A percentile compares a stretch with the other conserved stretches of the same genome.
Evolutionary conservation across 805 yeast genomes (phyloP).

Genomic region (Millerozyma miso): DNA sequence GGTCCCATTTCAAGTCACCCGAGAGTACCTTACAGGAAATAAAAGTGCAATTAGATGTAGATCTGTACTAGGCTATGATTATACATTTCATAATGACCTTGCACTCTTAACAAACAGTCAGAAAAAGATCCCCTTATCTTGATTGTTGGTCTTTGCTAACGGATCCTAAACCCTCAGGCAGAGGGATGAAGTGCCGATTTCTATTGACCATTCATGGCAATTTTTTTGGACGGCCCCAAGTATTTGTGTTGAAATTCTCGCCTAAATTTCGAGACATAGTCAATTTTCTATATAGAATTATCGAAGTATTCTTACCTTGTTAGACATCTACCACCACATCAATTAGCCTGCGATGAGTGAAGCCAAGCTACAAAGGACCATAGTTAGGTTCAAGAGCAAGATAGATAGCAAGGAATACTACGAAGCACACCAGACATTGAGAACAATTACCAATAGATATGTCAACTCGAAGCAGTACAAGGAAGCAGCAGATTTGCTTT

Average conservation of each 20-base stretch:
- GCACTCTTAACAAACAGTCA: no score
- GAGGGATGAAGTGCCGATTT: no score
- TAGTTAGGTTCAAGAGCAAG: slow-evolving; percentile 63
- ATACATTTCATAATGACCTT: not conserved
- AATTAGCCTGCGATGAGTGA: slow-evolving; percentile 11
- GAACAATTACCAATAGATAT: slow-evolving; percentile 85
- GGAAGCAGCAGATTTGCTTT: slow-evolving; percentile 71
- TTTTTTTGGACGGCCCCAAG: no score
- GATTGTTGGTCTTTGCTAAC: no score
- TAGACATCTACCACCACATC: no score
- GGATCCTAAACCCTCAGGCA: no score
- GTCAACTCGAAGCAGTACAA: slow-evolving; percentile 61
- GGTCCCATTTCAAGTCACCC: slow-evolving; percentile 2
- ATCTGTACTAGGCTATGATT: not conserved
- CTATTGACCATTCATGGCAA: no score
- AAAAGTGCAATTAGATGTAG: slow-evolving; percentile 2
- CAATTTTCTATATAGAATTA: no score
- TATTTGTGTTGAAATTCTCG: no score
- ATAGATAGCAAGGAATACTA: slow-evolving; percentile 75
- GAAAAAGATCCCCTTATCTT: no score
- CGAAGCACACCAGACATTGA: slow-evolving; percentile 92
- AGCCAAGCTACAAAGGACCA: slow-evolving; percentile 52
- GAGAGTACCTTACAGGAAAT: slow-evolving; percentile 2
- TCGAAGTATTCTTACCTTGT: no score
- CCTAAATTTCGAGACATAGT: no score